phyloP scores from a whole-genome alignment of 2,329 filamentous ascomycete genomes.

The Colletotrichum australisinense region DNA sequence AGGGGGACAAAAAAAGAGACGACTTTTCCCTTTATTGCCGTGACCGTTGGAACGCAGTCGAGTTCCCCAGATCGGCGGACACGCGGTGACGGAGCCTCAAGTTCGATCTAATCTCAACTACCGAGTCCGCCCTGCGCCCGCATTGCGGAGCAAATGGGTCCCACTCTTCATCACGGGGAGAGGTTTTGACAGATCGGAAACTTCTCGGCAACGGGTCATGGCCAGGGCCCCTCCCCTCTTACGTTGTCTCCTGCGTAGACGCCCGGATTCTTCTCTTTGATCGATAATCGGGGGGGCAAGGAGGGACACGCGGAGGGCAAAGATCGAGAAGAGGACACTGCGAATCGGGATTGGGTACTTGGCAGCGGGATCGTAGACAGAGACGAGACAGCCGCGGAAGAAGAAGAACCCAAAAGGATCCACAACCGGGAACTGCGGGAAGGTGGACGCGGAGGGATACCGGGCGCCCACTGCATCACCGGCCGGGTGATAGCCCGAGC shows the following conservation, averaged over 20 bases:
- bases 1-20: not conserved
- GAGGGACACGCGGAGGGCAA: too few relatives aligned
- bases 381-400: not conserved
- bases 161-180: not conserved
- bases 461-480: not conserved
- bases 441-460: not conserved
- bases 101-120: not conserved
- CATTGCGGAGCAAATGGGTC: not conserved
- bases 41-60: not conserved
- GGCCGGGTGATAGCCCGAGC: conserved; percentile 6
- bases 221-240: too few relatives aligned
- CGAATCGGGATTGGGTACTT: not conserved
- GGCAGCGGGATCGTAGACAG: not conserved
- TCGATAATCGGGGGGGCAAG: not conserved
- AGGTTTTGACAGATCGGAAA: conserved; percentile 8
- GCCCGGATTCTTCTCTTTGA: not conserved
- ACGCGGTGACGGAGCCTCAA: not conserved
- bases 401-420: not conserved
- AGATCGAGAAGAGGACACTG: conserved; percentile 4
- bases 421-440: not conserved
- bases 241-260: too few relatives aligned
- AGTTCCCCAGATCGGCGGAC: not conserved
- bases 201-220: not conserved
- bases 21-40: not conserved
- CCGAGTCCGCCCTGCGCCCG: not conserved